Conservation (phyloP, 345 rosid species). For the Moricandia moricandioides region DNA sequence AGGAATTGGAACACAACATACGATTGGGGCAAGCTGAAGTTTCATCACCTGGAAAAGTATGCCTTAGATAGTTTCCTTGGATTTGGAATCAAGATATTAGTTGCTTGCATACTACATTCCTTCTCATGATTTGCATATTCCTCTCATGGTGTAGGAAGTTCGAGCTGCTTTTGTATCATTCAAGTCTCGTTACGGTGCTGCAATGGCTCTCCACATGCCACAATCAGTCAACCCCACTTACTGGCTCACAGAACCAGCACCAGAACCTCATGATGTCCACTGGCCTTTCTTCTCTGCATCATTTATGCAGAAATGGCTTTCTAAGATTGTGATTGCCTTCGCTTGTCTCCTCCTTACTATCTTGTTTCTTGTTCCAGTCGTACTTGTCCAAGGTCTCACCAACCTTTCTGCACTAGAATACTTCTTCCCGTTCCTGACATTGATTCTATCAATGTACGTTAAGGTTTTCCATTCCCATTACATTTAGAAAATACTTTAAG, state of each 20-base stretch:
- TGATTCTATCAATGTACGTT: constrained; percentile 69
- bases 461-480: background rate
- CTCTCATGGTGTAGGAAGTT: constrained; percentile 55
- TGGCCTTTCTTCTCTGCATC: constrained; percentile 96
- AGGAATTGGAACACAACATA: constrained; percentile 62
- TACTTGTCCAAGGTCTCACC: constrained; percentile 92
- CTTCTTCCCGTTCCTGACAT: constrained; percentile 76
- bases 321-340: constrained; percentile 62
- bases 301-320: constrained; percentile 80
- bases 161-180: constrained; percentile 97
- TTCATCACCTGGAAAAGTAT: constrained; percentile 59
- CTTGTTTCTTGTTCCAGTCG: constrained; percentile 84
- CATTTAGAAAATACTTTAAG: background rate
- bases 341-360: constrained; percentile 73
- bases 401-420: constrained; percentile 73
- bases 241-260: constrained; percentile 88
- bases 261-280: constrained; percentile 80
- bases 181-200: constrained; percentile 82
- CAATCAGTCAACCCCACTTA: constrained; percentile 81
- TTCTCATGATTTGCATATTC: constrained; percentile 20
- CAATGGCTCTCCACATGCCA: constrained; percentile 68
- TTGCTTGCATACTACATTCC: background rate
- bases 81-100: background rate
- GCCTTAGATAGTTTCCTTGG: background rate
- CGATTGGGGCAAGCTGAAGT: constrained; percentile 67